Conservation (phyloP, 371 early-diverging fungal species). For the Syncephalastrum sp. region DNA sequence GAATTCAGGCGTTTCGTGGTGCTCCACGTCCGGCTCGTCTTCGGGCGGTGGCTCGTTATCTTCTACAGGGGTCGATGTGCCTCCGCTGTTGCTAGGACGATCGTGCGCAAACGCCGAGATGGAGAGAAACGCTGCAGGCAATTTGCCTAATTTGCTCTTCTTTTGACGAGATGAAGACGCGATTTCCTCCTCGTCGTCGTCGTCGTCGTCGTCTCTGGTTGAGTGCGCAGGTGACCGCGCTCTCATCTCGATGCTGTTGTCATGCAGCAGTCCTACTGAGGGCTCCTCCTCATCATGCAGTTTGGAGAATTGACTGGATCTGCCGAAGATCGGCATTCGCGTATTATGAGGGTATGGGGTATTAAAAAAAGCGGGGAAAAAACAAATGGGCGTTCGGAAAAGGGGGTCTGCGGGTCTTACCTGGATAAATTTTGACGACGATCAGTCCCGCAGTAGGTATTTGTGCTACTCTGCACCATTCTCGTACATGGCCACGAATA, state of each 20-base stretch:
- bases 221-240: not conserved
- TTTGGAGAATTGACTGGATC: conserved; percentile 8
- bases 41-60: conserved; percentile 7
- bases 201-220: not conserved
- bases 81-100: not conserved
- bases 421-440: no score
- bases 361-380: conserved; percentile 3
- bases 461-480: no score
- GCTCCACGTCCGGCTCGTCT: conserved; percentile 46
- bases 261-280: conserved; percentile 4
- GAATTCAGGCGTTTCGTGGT: conserved; percentile 19
- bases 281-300: conserved; percentile 21
- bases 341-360: not conserved
- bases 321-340: conserved; percentile 16
- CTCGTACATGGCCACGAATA: no score
- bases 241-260: conserved; percentile 9
- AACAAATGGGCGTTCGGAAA: no score
- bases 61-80: conserved; percentile 3
- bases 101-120: conserved; percentile 16
- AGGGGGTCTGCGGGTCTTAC: no score
- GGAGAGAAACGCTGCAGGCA: conserved; percentile 14
- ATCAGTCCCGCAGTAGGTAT: no score
- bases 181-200: conserved; percentile 4
- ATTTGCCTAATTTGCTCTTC: conserved; percentile 8
- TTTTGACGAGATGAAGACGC: conserved; percentile 1